phyloP scores from a whole-genome alignment of 805 yeast species.

The Saccharomyces mikatae region DNA sequence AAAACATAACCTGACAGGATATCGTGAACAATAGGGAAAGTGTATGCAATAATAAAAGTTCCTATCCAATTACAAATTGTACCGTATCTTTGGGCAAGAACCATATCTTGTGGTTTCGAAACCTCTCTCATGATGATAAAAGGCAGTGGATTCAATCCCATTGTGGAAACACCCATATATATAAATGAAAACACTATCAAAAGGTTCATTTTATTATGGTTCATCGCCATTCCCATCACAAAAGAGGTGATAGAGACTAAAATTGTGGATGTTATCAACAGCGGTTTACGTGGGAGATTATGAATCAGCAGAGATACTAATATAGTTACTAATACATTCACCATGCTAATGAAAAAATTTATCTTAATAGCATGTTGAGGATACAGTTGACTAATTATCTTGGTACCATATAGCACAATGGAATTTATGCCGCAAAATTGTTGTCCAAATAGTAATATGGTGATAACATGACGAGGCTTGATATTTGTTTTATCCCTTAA shows the following conservation, averaged over 20 bases:
- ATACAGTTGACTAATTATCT: constrained; percentile 54
- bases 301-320: constrained; percentile 65
- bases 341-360: constrained; percentile 62
- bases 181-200: constrained; percentile 56
- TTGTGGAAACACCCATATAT: constrained; percentile 74
- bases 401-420: constrained; percentile 80
- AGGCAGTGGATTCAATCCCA: constrained; percentile 89
- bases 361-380: constrained; percentile 61
- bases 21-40: constrained; percentile 62
- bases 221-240: constrained; percentile 56
- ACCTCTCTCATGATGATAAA: constrained; percentile 76
- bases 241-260: constrained; percentile 59
- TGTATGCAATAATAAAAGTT: constrained; percentile 65
- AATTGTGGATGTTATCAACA: constrained; percentile 51
- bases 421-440: constrained; percentile 87
- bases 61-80: constrained; percentile 81
- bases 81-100: constrained; percentile 81
- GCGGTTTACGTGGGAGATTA: constrained; percentile 58
- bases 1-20: constrained; percentile 67
- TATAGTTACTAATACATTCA: constrained; percentile 64
- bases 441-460: constrained; percentile 67
- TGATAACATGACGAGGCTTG: constrained; percentile 52
- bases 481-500: constrained; percentile 42
- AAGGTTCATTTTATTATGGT: constrained; percentile 36
- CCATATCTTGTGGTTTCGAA: constrained; percentile 67